phyloP scores from a whole-genome alignment of 371 early-diverging fungal genomes.

The Apophysomyces ossiformis region DNA sequence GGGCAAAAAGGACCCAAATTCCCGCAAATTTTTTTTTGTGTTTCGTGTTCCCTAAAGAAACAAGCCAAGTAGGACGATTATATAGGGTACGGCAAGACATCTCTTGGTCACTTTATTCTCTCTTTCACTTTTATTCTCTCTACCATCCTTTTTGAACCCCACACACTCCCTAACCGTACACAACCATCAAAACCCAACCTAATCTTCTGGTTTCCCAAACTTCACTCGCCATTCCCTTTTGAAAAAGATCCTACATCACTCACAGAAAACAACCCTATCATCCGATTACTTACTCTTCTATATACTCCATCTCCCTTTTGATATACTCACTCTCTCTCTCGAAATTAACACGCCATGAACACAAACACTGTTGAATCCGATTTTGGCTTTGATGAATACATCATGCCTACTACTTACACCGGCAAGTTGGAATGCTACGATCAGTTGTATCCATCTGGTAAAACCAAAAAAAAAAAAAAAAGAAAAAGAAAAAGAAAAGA shows the following conservation, averaged over 20 bases:
- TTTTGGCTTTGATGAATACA: constrained; percentile 55
- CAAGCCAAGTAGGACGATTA: constrained; percentile 3
- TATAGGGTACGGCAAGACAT: background rate
- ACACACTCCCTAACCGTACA: constrained; percentile 1
- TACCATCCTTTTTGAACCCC: constrained; percentile 4
- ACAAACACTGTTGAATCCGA: constrained; percentile 35
- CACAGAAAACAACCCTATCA: constrained; percentile 1
- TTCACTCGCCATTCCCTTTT: background rate
- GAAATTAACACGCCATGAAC: constrained; percentile 6
- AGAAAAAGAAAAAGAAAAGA: background rate
- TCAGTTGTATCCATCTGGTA: constrained; percentile 49
- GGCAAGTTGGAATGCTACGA: constrained; percentile 45
- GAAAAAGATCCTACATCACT: background rate
- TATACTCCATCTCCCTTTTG: background rate
- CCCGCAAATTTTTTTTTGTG: constrained; percentile 8
- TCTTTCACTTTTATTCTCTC: background rate
- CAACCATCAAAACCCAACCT: background rate
- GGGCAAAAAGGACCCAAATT: background rate
- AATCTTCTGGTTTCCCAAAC: background rate
- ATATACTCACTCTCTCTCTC: no score
- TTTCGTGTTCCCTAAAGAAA: background rate
- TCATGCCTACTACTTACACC: constrained; percentile 47
- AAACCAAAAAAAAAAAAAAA: background rate
- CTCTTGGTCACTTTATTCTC: background rate
- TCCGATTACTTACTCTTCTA: background rate